A percentile compares a stretch with the other conserved stretches of the same genome.
phyloP scores from a whole-genome alignment of 805 yeast species.

The Scheffersomyces ergatensis region DNA sequence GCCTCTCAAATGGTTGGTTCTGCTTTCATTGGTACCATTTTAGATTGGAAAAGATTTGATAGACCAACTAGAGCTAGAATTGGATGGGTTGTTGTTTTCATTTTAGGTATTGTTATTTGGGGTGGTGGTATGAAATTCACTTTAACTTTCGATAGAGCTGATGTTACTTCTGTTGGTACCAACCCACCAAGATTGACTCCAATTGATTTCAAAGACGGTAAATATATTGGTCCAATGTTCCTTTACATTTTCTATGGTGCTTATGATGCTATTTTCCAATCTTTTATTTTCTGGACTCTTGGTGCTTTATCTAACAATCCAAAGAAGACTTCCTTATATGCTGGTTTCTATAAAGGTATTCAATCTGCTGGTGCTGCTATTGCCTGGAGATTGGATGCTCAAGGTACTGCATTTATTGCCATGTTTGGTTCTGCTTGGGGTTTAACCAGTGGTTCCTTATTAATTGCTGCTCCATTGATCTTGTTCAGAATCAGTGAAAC shows the following conservation, averaged over 20 bases:
- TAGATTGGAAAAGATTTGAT: constrained; percentile 41
- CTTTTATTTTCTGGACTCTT: constrained; percentile 55
- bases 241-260: constrained; percentile 61
- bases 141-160: constrained; percentile 36
- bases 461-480: constrained; percentile 48
- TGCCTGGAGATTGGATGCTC: constrained; percentile 56
- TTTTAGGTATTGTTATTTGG: constrained; percentile 49
- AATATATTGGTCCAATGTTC: constrained; percentile 58
- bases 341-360: constrained; percentile 62
- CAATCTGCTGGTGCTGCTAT: constrained; percentile 66
- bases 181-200: constrained; percentile 15
- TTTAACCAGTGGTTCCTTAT: constrained; percentile 44
- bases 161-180: constrained; percentile 13
- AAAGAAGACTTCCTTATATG: constrained; percentile 52
- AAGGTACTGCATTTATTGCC: constrained; percentile 31
- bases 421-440: constrained; percentile 55
- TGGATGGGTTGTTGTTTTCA: constrained; percentile 40
- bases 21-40: constrained; percentile 41
- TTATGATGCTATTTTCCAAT: constrained; percentile 60
- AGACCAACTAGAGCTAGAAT: constrained; percentile 47
- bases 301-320: constrained; percentile 60
- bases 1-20: constrained; percentile 60
- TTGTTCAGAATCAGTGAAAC: constrained; percentile 43
- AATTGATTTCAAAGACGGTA: constrained; percentile 46
- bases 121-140: constrained; percentile 58